Conservation (phyloP, 2,329 filamentous ascomycete genomes). For the Sordariomycetes sp. region DNA sequence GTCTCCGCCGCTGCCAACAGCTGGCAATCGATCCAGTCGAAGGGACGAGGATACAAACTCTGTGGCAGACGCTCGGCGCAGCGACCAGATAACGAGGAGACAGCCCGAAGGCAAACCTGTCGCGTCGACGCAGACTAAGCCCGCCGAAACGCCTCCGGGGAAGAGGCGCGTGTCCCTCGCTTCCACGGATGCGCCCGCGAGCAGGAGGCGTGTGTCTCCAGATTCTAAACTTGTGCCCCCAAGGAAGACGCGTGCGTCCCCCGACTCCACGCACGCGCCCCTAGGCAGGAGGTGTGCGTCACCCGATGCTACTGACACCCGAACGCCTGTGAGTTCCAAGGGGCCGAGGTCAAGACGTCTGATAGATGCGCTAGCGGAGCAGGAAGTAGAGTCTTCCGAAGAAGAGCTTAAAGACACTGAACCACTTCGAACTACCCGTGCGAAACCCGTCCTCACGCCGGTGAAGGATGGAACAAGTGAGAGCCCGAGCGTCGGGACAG, state of each 20-base stretch:
- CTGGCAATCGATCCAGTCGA: background rate
- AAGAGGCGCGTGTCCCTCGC: background rate
- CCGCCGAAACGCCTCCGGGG: background rate
- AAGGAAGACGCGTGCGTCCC: background rate
- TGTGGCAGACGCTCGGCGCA: background rate
- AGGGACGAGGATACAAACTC: background rate
- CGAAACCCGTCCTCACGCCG: background rate
- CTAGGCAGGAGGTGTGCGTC: too few species aligned
- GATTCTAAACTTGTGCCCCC: too few species aligned
- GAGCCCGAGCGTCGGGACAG: background rate
- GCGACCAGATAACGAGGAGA: background rate
- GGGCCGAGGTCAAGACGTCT: conserved; percentile 12
- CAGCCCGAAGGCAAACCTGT: background rate
- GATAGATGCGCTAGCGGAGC: conserved; percentile 27
- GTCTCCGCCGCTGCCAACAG: background rate
- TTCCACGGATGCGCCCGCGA: background rate
- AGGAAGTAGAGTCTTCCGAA: conserved; percentile 19
- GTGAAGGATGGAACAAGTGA: background rate
- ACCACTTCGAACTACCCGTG: background rate
- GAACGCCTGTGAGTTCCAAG: background rate
- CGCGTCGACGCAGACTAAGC: background rate
- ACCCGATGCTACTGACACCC: background rate
- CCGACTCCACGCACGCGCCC: background rate
- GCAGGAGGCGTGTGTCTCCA: too few species aligned
- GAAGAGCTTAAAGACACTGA: background rate